Base-by-base conservation (phyloP, 1,284 basidiomycete species). In the Apiotrichum porosum region DNA sequence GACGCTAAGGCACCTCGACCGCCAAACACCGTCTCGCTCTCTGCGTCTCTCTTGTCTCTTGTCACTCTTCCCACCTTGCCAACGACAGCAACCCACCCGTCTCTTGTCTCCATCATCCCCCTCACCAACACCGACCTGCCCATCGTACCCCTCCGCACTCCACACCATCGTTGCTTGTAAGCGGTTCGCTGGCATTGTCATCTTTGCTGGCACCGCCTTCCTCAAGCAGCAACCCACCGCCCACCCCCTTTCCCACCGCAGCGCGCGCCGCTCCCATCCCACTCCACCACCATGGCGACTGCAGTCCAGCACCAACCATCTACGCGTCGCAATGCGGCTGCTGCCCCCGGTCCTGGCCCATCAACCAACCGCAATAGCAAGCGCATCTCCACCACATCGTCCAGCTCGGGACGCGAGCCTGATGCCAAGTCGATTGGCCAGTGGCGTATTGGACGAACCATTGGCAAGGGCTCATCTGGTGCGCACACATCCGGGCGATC, bases 391-490 rank as follows among this genome's bases (percentile, higher is more conserved):
- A 43, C 49, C 24, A 53, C 38, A 12, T 57, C 52, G 18, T 44
- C 51, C 24, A 48, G 24, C 10, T 55, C 52, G 9, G 52, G 40
- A 17, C 42, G 53, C 36, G 56, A 56, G 41, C 65, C 69, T 47
- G 65, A 75, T 49, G 77, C 75, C 5, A 71, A 75, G 52, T 64
- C 60, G 44, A 89, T 97, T 54, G 93, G 93, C 6, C 78, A 85
- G 41, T 97, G 93, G 93, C 87, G 88, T 72, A 81, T 97, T 37
- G 92, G 92, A 36, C 83, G 87, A 66, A 87, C 86, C 9, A 86
- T 97, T 63, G 93, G 93, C 14, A 85, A 86, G 64, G 93, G 93
- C 23, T 84, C 83, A 58, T 88, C 84, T 61, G 91, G 90, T 90
- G 54, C 46, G 80, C 22, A 21, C n/a, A 14, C 21, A n/a, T 12